Evolutionary conservation across 2,329 filamentous ascomycete genomes (phyloP).

Genomic region (Epichloe baconii): DNA sequence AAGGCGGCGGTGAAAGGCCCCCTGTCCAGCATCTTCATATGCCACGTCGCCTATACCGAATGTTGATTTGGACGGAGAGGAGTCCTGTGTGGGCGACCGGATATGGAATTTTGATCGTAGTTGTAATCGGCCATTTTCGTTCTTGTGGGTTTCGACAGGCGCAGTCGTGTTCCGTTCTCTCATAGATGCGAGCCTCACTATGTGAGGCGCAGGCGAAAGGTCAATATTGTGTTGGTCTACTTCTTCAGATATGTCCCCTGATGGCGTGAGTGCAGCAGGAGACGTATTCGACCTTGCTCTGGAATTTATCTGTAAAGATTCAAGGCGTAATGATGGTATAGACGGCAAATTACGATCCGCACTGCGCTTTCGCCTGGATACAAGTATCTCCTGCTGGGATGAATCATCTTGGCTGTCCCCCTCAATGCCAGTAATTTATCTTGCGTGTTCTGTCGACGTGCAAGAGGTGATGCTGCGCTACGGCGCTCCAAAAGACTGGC

Average conservation of each 20-base stretch:
- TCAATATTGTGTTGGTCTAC: neutral
- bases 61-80: constrained; percentile 1
- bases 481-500: constrained; percentile 50
- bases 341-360: constrained; percentile 6
- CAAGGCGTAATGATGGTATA: constrained; percentile 31
- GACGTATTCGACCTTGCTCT: constrained; percentile 41
- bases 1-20: neutral
- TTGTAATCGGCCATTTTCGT: neutral
- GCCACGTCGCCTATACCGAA: neutral
- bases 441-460: constrained; percentile 45
- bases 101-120: constrained; percentile 7
- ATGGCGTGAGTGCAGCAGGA: constrained; percentile 35
- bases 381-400: constrained; percentile 15
- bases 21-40: neutral
- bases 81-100: constrained; percentile 1
- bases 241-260: constrained; percentile 20
- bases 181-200: constrained; percentile 4
- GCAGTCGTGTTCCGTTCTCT: neutral
- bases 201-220: neutral
- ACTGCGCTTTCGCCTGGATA: neutral
- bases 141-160: neutral
- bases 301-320: constrained; percentile 16
- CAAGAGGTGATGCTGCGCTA: constrained; percentile 28
- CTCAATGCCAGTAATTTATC: constrained; percentile 29
- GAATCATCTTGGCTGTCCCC: neutral